Percentiles rank a stretch among this genome's conserved stretches.
Conservation (phyloP, 768 basidiomycete genomes). For the Rhodotorula taiwanensis region DNA sequence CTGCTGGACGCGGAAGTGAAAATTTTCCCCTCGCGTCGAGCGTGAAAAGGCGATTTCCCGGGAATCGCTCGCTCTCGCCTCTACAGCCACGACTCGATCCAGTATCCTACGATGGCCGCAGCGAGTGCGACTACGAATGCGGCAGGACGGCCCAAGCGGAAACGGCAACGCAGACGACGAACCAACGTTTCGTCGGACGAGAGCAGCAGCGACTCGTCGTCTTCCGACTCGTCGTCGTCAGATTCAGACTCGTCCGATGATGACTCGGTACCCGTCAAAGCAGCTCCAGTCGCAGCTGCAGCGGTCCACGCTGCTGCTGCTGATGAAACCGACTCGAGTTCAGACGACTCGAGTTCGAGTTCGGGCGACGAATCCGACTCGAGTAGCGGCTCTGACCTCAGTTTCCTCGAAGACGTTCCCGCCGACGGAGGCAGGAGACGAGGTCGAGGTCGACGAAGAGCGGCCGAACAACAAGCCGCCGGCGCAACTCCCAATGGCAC, state of each 20-base stretch:
- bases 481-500: too few relatives aligned
- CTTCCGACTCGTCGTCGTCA: not conserved
- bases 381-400: slow-evolving; percentile 10
- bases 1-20: too few relatives aligned
- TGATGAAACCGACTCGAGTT: not conserved
- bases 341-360: not conserved
- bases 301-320: not conserved
- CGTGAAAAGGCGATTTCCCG: too few relatives aligned
- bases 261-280: too few relatives aligned
- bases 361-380: not conserved
- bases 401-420: slow-evolving; percentile 11
- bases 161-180: slow-evolving; percentile 32
- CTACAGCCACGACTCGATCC: not conserved
- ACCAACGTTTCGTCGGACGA: slow-evolving; percentile 7
- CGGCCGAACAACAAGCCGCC: too few relatives aligned
- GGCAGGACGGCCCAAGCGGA: slow-evolving; percentile 31
- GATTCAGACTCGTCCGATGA: not conserved
- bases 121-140: slow-evolving; percentile 13
- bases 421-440: slow-evolving; percentile 4
- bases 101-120: slow-evolving; percentile 17
- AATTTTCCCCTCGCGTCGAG: too few relatives aligned
- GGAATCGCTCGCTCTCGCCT: not conserved
- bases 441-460: not conserved
- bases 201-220: not conserved
- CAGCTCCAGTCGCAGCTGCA: too few relatives aligned